Conservation (phyloP, 2,329 filamentous ascomycete species). For the Leptodontidium sp. region DNA sequence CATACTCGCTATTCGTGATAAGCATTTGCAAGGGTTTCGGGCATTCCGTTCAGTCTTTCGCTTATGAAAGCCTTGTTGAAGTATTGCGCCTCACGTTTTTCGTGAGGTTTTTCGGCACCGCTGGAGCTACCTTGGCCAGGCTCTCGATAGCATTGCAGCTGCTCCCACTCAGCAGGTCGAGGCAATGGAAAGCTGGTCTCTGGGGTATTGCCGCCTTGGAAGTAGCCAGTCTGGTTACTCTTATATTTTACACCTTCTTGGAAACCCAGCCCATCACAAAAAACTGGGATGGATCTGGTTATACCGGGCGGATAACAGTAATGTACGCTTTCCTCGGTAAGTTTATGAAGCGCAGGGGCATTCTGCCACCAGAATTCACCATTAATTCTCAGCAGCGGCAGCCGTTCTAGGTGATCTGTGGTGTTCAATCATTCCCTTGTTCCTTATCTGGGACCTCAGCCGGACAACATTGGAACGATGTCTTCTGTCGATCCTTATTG, state of each 20-base stretch:
- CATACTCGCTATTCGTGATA: slow-evolving; percentile 12
- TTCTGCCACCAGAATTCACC: slow-evolving; percentile 4
- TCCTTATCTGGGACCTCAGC: slow-evolving; percentile 15
- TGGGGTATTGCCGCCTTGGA: slow-evolving; percentile 11
- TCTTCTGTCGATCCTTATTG: neutral
- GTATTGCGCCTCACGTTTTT: slow-evolving; percentile 4
- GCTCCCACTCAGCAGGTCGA: slow-evolving; percentile 10
- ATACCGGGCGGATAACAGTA: neutral
- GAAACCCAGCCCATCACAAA: neutral
- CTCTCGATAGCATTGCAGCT: slow-evolving; percentile 11
- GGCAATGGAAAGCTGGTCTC: slow-evolving; percentile 3
- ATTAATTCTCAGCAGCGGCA: slow-evolving; percentile 8
- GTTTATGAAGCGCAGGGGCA: neutral
- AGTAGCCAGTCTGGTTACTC: neutral
- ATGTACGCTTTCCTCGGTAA: slow-evolving; percentile 9
- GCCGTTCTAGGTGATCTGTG: slow-evolving; percentile 2
- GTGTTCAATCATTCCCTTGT: slow-evolving; percentile 11
- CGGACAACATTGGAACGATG: slow-evolving; percentile 3
- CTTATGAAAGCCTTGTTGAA: neutral
- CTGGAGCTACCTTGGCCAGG: slow-evolving; percentile 12
- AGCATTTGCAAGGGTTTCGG: slow-evolving; percentile 1
- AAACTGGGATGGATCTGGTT: slow-evolving; percentile 14
- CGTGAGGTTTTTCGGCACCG: slow-evolving; percentile 13
- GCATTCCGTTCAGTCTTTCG: slow-evolving; percentile 1
- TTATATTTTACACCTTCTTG: slow-evolving; percentile 10